Base-by-base conservation (phyloP, 2,329 filamentous ascomycete genomes). In the Fusarium brevicatenulatum region DNA sequence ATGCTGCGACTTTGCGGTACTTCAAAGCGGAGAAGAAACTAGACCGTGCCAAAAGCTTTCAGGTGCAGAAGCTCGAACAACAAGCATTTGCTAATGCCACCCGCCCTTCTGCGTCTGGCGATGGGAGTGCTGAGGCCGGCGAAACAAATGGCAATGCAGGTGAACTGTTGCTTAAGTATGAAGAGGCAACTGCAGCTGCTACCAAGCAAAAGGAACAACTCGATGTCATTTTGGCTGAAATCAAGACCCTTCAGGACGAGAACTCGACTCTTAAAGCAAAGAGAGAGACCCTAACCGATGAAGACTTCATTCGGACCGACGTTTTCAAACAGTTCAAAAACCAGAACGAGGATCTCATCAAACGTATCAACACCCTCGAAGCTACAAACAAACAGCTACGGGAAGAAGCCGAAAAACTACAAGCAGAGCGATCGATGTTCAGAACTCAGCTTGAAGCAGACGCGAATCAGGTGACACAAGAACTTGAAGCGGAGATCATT, bases 11-110 rank as follows among this genome's bases (percentile, higher is more conserved):
- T 9, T 86, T 97, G 66, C 90, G 96, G 73, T 98, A 97, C 79
- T 94, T 98, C 85, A 93, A 97, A 75, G 96, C 96, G 1, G 96
- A 99, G 81, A 97, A 97, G 85, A 96, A 95, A 80, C 86, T 98
- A 58, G 96, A 99, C 80, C 91, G 96, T 47, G 90, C 92, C 30
- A 95, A 94, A 82, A 99, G 96, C 79, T 85, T 91, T 21, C 95
- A 97, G 64, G 95, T 98, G 4, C 93, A 95, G 70, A 97, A 97
- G 80, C 83, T 99, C 67, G 96, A 98, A 81, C 93, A 94, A 77
- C 94, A 97, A 82, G 95, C 95, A 37, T 89, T 95, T 57, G 88
- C 93, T 66, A 92, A 92, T 64, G 90, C 88, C 11, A 85, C 87
- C 83, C 88, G 68, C 90, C 81, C 79, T n/a, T 74, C 75, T 19